phyloP scores from a whole-genome alignment of 2,329 filamentous ascomycete genomes.

The Fusarium sp. region DNA sequence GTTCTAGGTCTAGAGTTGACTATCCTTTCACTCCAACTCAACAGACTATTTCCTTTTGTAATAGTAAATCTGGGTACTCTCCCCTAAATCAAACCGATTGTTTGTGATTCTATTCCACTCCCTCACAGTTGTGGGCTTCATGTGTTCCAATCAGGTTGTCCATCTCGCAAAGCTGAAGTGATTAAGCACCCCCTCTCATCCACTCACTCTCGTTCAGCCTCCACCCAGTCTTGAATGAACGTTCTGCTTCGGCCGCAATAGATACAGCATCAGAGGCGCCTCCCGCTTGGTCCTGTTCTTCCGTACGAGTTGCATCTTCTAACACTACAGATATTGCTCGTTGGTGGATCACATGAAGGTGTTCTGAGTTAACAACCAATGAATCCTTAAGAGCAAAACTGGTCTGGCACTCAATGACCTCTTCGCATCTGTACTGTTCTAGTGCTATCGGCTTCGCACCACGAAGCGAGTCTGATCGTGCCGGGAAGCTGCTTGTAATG shows the following conservation, averaged over 20 bases:
- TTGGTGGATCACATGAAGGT: not conserved
- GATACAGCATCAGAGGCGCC: not conserved
- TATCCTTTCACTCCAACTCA: not conserved
- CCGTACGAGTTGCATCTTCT: not conserved
- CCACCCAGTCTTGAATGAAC: constrained; percentile 26
- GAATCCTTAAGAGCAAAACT: not conserved
- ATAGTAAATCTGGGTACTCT: not conserved
- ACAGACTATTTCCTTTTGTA: not conserved
- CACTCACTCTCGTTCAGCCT: constrained; percentile 40
- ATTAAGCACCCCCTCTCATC: constrained; percentile 15
- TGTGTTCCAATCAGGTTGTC: not conserved
- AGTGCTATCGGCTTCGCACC: not conserved
- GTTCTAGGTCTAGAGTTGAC: not conserved
- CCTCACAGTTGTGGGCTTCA: not conserved
- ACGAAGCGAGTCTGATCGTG: constrained; percentile 20
- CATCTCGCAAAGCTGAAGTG: not conserved
- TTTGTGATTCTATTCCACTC: not conserved
- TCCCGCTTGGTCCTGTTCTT: not conserved
- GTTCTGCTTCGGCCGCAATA: constrained; percentile 9
- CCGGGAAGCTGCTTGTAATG: constrained; percentile 16
- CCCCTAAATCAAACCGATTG: not conserved
- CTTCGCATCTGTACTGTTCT: not conserved
- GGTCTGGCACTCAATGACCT: not conserved
- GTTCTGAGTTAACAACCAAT: not conserved
- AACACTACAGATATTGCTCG: not conserved